Evolutionary conservation across 2,329 filamentous ascomycete genomes (phyloP), one percentile per base, ranked within the genome.

Genomic region (Penicillium sp.): DNA sequence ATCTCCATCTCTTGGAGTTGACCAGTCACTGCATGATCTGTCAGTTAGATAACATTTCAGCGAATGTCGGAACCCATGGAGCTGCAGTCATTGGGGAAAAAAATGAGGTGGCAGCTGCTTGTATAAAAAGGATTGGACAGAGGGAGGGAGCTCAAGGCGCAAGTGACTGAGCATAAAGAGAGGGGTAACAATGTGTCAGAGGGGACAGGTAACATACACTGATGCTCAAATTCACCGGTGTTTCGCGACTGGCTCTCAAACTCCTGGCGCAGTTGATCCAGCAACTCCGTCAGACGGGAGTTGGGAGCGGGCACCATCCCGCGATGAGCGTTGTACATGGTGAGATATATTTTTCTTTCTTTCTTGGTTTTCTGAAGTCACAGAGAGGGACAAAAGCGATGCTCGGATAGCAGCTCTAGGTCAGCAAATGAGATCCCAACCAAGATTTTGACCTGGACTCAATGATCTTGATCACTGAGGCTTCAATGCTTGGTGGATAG

Each of bases 1-100:
- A 96, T 85, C 73, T 96, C 91, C 84, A 97, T 94, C 78, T 99
- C 94, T 70, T 93, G 89, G 64, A 97, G 89, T 75, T 99, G 94
- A 49, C 87, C 86, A 58, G 90, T 87, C 72, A 97, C 94, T 97
- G 75, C 66, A 68, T 56, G 55, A 59, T 58, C 62, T 65, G 64
- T 70, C 66, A 69, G 69, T 66, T 65, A 66, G 62, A 62, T 51
- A 66, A 66, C 55, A 57, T 49, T 66, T 66, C 59, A 65, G 52
- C 58, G 58, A 61, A 57, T 43, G 53, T 66, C 61, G 54, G 51
- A 45, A 57, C 50, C 57, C 55, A 58, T 55, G 39, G 35, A 48
- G 45, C 53, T 52, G 51, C 21, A 58, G 50, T 44, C 61, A 62
- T 53, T 23, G 21, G 21, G 21, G 21, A 3, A 23, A 23, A 2